Evolutionary conservation across 75 land plant genomes (phyloP).

Genomic region (Cunninghamia lanceolata): DNA sequence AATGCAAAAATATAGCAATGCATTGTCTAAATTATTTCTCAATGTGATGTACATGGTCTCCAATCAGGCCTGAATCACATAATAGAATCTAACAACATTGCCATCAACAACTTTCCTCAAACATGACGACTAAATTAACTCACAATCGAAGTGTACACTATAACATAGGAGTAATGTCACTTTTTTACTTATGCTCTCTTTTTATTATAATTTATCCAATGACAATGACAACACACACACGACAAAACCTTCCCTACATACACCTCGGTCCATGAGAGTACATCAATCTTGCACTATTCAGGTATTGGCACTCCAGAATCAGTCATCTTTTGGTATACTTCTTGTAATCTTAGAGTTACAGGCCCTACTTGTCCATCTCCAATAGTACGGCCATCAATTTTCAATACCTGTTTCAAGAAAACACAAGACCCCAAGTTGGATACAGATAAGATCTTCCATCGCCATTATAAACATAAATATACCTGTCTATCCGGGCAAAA

Average conservation of each 20-base stretch:
- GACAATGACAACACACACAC: not conserved
- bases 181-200: not conserved
- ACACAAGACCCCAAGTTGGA: not conserved
- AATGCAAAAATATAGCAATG: no score
- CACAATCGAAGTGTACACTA: not conserved
- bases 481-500: not conserved
- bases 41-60: not conserved
- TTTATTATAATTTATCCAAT: not conserved
- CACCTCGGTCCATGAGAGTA: not conserved
- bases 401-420: slow-evolving; percentile 54
- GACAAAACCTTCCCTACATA: not conserved
- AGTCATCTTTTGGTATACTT: slow-evolving; percentile 62
- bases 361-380: slow-evolving; percentile 88
- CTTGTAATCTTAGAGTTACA: slow-evolving; percentile 64
- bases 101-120: not conserved
- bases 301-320: slow-evolving; percentile 79
- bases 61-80: not conserved
- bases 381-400: slow-evolving; percentile 83
- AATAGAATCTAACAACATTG: not conserved
- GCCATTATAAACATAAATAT: not conserved
- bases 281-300: slow-evolving; percentile 12
- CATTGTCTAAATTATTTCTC: not conserved
- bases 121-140: not conserved
- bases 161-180: not conserved
- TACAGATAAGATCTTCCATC: not conserved